phyloP scores from a whole-genome alignment of 2,329 filamentous ascomycete species.

The Capronia americana region DNA sequence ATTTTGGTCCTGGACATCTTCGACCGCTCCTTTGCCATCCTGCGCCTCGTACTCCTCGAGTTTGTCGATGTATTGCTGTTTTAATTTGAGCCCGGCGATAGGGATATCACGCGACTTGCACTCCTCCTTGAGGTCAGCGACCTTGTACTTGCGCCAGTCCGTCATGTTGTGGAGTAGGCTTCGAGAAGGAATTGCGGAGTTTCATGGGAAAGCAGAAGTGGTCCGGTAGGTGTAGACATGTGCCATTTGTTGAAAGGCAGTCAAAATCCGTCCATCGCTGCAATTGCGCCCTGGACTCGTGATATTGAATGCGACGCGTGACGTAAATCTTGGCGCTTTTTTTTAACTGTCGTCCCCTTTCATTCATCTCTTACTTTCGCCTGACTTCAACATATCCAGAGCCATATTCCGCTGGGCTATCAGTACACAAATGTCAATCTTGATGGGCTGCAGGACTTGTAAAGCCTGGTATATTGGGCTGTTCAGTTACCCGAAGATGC shows the following conservation, averaged over 20 bases:
- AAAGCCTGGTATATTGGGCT: not conserved
- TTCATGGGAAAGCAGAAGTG: no score
- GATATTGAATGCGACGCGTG: not conserved
- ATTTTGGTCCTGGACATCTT: conserved; percentile 38
- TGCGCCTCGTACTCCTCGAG: conserved; percentile 53
- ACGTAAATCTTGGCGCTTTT: not conserved
- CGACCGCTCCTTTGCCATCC: conserved; percentile 41
- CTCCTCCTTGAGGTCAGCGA: conserved; percentile 76
- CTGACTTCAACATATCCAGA: not conserved
- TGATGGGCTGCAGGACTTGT: not conserved
- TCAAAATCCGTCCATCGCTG: not conserved
- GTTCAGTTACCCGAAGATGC: not conserved
- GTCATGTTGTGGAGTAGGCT: conserved; percentile 49
- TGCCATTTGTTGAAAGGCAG: not conserved
- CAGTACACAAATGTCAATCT: not conserved
- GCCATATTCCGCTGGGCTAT: not conserved
- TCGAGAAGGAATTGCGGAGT: conserved; percentile 21
- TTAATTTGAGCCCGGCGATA: conserved; percentile 72
- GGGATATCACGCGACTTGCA: conserved; percentile 74
- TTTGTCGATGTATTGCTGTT: conserved; percentile 68
- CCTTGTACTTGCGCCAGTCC: conserved; percentile 68
- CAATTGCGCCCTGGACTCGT: not conserved
- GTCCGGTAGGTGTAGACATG: not conserved
- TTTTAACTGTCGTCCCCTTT: not conserved
- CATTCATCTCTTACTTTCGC: not conserved